Conservation (phyloP, 495 filamentous ascomycete species). For the Venustampulla echinocandica region DNA sequence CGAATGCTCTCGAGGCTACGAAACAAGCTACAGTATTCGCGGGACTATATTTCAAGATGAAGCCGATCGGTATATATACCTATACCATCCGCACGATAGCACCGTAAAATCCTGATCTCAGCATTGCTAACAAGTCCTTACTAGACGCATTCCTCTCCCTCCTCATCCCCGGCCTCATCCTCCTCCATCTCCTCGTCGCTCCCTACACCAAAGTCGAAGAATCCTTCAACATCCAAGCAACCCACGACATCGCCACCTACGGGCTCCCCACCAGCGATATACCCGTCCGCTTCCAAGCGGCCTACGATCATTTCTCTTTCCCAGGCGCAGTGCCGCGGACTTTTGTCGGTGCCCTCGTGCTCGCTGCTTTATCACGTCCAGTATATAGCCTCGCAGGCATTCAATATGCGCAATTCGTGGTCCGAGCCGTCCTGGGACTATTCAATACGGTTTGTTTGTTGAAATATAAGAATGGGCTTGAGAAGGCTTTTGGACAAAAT, state of each 20-base stretch:
- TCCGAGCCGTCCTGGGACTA: constrained; percentile 69
- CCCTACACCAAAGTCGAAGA: constrained; percentile 99
- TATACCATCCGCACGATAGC: not conserved
- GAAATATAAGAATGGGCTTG: constrained; percentile 53
- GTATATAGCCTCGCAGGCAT: constrained; percentile 41
- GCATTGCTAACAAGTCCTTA: not conserved
- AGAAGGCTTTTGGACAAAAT: constrained; percentile 56
- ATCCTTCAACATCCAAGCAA: constrained; percentile 94
- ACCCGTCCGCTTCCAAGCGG: constrained; percentile 34
- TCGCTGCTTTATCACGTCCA: constrained; percentile 62
- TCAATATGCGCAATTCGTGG: constrained; percentile 42
- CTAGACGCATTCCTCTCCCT: constrained; percentile 45
- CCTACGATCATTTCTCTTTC: constrained; percentile 89
- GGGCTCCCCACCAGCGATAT: constrained; percentile 57
- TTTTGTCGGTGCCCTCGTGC: constrained; percentile 68
- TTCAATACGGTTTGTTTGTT: constrained; percentile 63
- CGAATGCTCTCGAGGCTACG: constrained; percentile 3
- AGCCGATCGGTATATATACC: constrained; percentile 7
- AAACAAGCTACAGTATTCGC: not conserved
- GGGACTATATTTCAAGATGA: constrained; percentile 8
- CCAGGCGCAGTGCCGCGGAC: constrained; percentile 86
- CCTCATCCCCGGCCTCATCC: constrained; percentile 55
- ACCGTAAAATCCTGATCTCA: not conserved
- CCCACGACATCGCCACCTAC: constrained; percentile 79
- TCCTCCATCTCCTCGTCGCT: constrained; percentile 66